Base-by-base conservation (phyloP, 208 protist genomes). In the Leishmania tropica region DNA sequence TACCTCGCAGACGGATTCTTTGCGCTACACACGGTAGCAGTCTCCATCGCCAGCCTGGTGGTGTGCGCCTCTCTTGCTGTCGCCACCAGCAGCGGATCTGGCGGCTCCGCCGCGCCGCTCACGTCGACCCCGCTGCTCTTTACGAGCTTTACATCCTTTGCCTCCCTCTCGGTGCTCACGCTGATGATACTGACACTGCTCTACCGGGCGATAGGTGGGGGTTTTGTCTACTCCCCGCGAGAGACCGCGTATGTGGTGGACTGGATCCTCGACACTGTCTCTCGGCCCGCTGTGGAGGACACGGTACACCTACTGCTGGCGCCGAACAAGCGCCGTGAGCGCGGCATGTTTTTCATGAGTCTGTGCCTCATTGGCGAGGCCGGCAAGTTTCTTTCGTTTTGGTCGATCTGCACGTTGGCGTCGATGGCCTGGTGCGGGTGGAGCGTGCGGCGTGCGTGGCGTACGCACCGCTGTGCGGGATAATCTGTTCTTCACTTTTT, bases 1-100 rank as follows among this genome's bases (percentile, higher is more conserved):
- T 86, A 92, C 74, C 73, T 92, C 31, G 53, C 86, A 6, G 40
- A 3, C 7, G 84, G 89, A 24, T 92, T 89, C 82, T 90, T 87
- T 65, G 73, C 77, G 0, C 7, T 42, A 17, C 80, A 88, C 80
- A 85, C 89, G 21, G 74, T 85, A 8, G 13, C 76, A 1, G 74
- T 85, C 11, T 67, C 86, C 0, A 0, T 84, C 21, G 75, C 75
- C 0, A 15, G 53, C 21, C 40, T 78, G n/a, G 31, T 85, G 2
- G 73, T 92, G 8, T 85, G 80, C 48, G 62, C 40, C n/a, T 53
- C 86, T 15, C 80, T 92, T 11, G 81, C 86, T 28, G 28, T 83
- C 0, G 80, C 56, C 71, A 80, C 73, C 35, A 11, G 45, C 67
- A 37, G 67, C 76, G 40, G 24, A 51, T 5, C 3, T 51, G 42